phyloP scores from a whole-genome alignment of 1,284 basidiomycete species.

The Quambalaria eucalypti region DNA sequence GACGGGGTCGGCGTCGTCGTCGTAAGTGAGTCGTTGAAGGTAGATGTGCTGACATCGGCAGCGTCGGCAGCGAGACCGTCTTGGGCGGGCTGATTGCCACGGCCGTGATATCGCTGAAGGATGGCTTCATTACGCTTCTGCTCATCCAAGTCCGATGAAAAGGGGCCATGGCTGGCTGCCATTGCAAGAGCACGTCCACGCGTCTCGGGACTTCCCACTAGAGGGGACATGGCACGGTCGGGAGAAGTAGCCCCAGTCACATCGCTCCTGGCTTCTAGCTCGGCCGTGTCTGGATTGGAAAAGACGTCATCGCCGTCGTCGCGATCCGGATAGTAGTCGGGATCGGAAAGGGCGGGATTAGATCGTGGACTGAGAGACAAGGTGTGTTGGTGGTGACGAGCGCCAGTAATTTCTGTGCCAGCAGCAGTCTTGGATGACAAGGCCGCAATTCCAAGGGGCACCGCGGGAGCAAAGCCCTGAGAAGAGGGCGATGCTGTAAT shows the following conservation, averaged over 20 bases:
- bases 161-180: too few relatives aligned
- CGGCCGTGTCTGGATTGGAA: slow-evolving; percentile 12
- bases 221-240: background rate
- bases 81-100: too few relatives aligned
- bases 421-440: too few relatives aligned
- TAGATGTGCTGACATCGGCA: too few relatives aligned
- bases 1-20: too few relatives aligned
- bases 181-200: background rate
- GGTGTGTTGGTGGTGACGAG: background rate
- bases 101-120: too few relatives aligned
- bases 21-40: too few relatives aligned
- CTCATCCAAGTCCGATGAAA: slow-evolving; percentile 1
- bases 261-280: slow-evolving; percentile 10
- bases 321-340: slow-evolving; percentile 4
- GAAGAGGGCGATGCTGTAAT: too few relatives aligned
- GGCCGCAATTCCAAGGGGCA: too few relatives aligned
- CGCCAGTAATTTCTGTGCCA: too few relatives aligned
- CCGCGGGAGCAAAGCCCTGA: too few relatives aligned
- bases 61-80: too few relatives aligned
- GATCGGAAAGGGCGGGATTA: slow-evolving; percentile 1
- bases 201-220: background rate
- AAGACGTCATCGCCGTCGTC: slow-evolving; percentile 14
- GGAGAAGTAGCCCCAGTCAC: slow-evolving; percentile 13
- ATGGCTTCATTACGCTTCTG: background rate
- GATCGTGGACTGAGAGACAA: background rate